Percentiles rank a stretch among this genome's conserved stretches.
phyloP scores from a whole-genome alignment of 2,329 filamentous ascomycete genomes.

The Colletotrichum echinochloae region DNA sequence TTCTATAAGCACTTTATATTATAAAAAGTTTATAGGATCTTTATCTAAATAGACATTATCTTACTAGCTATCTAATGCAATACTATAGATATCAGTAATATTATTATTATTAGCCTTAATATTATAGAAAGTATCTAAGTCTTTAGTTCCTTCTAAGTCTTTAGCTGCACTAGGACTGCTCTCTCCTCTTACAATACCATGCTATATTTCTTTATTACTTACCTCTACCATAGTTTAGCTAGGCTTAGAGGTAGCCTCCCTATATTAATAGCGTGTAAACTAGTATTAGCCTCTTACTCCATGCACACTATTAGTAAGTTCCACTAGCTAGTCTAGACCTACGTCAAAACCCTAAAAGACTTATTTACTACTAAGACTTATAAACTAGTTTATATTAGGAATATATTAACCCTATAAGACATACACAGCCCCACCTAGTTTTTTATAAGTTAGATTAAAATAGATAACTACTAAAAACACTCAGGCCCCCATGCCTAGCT shows the following conservation, averaged over 20 bases:
- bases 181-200: background rate
- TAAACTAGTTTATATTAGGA: constrained; percentile 11
- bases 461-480: constrained; percentile 17
- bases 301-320: constrained; percentile 8
- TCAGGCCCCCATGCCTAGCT: background rate
- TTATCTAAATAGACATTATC: background rate
- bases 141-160: background rate
- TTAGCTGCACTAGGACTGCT: background rate
- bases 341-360: constrained; percentile 1
- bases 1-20: background rate
- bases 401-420: constrained; percentile 8
- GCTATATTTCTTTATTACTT: background rate
- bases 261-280: background rate
- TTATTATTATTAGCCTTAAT: background rate
- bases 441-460: constrained; percentile 7
- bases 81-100: background rate
- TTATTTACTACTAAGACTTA: background rate
- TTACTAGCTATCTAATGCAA: too few relatives aligned
- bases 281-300: background rate
- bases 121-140: background rate
- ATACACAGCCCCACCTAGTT: constrained; percentile 14
- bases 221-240: background rate
- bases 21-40: background rate
- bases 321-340: background rate
- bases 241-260: background rate